Percentiles rank a stretch among this genome's conserved stretches.
Conservation (phyloP, 2,329 filamentous ascomycete genomes). For the Nemania bipapillata region DNA sequence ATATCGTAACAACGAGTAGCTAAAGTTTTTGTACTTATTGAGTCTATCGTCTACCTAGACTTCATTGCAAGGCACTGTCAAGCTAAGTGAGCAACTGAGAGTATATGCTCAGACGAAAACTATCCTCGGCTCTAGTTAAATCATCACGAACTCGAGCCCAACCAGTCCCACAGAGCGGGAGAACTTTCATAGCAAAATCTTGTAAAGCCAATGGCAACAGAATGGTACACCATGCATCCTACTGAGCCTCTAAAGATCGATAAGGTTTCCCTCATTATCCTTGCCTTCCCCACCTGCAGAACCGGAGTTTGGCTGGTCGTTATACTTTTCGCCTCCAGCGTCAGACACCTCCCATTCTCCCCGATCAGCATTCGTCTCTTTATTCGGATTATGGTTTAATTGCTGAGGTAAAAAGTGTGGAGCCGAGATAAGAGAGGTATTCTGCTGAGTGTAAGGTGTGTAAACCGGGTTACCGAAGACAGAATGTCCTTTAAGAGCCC, state of each 20-base stretch:
- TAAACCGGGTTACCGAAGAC: not conserved
- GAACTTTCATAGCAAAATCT: not conserved
- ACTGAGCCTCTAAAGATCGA: slow-evolving; percentile 25
- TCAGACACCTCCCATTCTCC: slow-evolving; percentile 40
- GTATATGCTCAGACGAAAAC: no score
- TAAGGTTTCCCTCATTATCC: slow-evolving; percentile 27
- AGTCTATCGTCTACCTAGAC: no score
- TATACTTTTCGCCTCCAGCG: slow-evolving; percentile 2
- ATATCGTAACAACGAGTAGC: no score
- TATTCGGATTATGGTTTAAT: not conserved
- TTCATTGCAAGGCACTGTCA: no score
- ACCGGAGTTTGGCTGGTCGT: not conserved
- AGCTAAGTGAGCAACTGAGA: no score
- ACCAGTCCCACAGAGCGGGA: not conserved
- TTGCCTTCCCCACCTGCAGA: slow-evolving; percentile 23
- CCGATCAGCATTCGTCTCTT: not conserved
- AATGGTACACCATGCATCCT: not conserved
- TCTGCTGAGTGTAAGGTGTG: not conserved
- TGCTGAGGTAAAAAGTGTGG: not conserved
- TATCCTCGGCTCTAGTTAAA: no score
- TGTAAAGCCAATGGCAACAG: not conserved
- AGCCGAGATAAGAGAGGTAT: not conserved
- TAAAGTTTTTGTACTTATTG: no score
- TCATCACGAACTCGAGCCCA: no score
- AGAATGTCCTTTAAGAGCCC: not conserved